Evolutionary conservation across 495 filamentous ascomycete genomes (phyloP).

Genomic region (Aspergillus sclerotioniger): DNA sequence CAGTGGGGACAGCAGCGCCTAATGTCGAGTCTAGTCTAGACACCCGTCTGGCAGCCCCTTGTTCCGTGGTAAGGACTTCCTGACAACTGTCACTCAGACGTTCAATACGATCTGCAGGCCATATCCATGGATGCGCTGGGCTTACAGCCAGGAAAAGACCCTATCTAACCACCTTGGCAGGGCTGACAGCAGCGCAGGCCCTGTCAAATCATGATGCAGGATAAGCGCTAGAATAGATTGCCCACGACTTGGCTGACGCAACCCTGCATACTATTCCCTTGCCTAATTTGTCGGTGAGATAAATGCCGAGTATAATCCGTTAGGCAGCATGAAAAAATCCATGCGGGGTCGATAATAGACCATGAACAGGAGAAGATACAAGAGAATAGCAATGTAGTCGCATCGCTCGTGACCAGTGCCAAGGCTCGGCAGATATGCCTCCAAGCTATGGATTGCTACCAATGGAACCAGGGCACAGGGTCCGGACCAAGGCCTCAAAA

Average conservation of each 20-base stretch:
- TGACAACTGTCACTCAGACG: neutral
- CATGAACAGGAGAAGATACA: neutral
- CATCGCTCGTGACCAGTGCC: neutral
- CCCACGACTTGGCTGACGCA: neutral
- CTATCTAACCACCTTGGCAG: neutral
- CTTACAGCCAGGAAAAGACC: neutral
- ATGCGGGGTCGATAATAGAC: neutral
- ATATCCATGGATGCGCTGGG: conserved; percentile 1
- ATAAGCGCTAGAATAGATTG: neutral
- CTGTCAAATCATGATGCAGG: neutral
- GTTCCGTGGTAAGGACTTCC: neutral
- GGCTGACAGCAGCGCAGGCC: neutral
- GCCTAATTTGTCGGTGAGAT: neutral
- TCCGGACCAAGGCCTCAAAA: neutral
- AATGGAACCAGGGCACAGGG: neutral
- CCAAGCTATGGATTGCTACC: neutral
- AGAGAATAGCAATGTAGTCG: neutral
- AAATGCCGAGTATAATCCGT: neutral
- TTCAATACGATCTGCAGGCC: neutral
- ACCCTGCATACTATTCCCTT: neutral
- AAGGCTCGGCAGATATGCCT: neutral
- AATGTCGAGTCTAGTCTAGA: neutral
- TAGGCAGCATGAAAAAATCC: neutral
- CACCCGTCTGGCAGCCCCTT: neutral
- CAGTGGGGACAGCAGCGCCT: neutral